A percentile compares a stretch with the other conserved stretches of the same genome.
Evolutionary conservation across 371 early-diverging fungal species (phyloP).

Genomic region (Mortierella sp.): DNA sequence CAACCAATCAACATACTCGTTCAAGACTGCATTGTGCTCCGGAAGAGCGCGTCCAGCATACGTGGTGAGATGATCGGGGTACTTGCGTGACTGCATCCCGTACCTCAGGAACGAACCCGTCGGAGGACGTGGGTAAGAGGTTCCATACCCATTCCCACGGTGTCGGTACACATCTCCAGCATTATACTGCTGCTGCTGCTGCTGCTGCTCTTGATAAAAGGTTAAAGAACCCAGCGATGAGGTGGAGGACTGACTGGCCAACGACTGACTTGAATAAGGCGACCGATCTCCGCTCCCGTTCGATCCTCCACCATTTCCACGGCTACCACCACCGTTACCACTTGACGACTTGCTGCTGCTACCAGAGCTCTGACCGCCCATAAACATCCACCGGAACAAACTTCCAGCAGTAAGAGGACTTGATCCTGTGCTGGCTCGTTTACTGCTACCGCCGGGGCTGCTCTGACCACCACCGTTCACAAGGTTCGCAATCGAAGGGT

Average conservation of each 20-base stretch:
- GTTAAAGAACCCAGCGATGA: slow-evolving; percentile 41
- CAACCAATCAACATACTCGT: slow-evolving; percentile 58
- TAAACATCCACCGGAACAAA: slow-evolving; percentile 51
- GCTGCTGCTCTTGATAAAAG: slow-evolving; percentile 11
- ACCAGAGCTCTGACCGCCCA: slow-evolving; percentile 16
- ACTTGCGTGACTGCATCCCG: slow-evolving; percentile 29
- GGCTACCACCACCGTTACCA: background rate
- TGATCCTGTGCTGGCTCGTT: slow-evolving; percentile 39
- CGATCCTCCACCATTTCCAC: background rate
- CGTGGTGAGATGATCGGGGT: slow-evolving; percentile 42
- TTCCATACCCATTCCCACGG: slow-evolving; percentile 12
- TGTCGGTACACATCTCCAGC: slow-evolving; percentile 31
- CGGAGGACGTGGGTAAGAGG: slow-evolving; percentile 20
- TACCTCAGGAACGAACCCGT: slow-evolving; percentile 24
- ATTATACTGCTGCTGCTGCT: slow-evolving; percentile 11
- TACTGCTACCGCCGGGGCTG: slow-evolving; percentile 2
- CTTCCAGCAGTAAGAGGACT: slow-evolving; percentile 41
- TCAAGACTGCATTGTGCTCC: slow-evolving; percentile 44
- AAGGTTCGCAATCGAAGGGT: slow-evolving; percentile 11
- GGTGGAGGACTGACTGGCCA: slow-evolving; percentile 30
- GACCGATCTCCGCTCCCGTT: slow-evolving; percentile 3
- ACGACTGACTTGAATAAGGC: slow-evolving; percentile 22
- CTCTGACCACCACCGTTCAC: slow-evolving; percentile 9
- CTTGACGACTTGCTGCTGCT: slow-evolving; percentile 14
- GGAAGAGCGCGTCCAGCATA: slow-evolving; percentile 49